Percentiles rank a stretch among this genome's conserved stretches.
phyloP scores from a whole-genome alignment of 257 asterid species.

The Fraxinus quadrangulata region DNA sequence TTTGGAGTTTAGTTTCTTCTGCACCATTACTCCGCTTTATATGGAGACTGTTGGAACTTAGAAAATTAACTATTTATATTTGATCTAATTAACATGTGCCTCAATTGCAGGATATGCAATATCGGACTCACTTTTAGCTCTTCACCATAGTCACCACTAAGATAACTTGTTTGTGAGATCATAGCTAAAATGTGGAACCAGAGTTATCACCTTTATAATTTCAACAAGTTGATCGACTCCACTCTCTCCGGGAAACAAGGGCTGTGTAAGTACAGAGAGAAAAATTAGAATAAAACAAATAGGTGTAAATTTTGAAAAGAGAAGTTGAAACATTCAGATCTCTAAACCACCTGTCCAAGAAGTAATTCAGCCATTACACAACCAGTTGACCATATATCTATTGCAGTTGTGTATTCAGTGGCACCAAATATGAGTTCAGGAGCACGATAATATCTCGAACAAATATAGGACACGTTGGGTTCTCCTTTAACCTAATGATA shows the following conservation, averaged over 20 bases:
- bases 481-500: slow-evolving; percentile 88
- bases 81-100: neutral
- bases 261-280: slow-evolving; percentile 53
- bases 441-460: slow-evolving; percentile 98
- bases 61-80: neutral
- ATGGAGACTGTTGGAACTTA: neutral
- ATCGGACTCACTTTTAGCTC: slow-evolving; percentile 8
- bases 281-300: slow-evolving; percentile 27
- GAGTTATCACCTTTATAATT: slow-evolving; percentile 74
- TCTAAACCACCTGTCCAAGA: slow-evolving; percentile 73
- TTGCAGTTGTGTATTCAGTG: slow-evolving; percentile 95
- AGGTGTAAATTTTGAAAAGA: slow-evolving; percentile 21
- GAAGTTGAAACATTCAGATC: slow-evolving; percentile 19
- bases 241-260: slow-evolving; percentile 97
- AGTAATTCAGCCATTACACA: slow-evolving; percentile 99
- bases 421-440: slow-evolving; percentile 99
- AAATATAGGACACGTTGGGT: slow-evolving; percentile 92
- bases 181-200: slow-evolving; percentile 9
- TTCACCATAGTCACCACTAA: slow-evolving; percentile 13
- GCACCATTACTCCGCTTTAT: neutral
- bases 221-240: slow-evolving; percentile 98
- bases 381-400: slow-evolving; percentile 96
- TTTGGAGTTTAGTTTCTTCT: neutral
- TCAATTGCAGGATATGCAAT: slow-evolving; percentile 12
- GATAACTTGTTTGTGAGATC: slow-evolving; percentile 5